Evolutionary conservation across 257 asterid genomes (phyloP).

Genomic region (Solanum pennellii): DNA sequence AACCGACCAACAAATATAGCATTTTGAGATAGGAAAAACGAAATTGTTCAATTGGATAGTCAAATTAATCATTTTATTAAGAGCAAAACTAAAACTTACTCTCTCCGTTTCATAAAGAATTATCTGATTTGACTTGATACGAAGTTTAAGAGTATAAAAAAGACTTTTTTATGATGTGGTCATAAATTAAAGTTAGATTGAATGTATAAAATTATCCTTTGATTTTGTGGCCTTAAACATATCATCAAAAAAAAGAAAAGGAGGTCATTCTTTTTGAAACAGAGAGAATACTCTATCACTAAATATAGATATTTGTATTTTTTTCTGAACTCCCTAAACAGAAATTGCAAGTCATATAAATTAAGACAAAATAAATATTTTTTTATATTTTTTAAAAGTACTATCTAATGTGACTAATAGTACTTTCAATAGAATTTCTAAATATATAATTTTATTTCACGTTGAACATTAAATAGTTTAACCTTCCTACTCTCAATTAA

Average conservation of each 20-base stretch:
- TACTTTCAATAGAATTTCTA: neutral
- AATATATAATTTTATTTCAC: neutral
- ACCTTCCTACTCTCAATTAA: neutral
- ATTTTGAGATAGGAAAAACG: neutral
- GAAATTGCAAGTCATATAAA: neutral
- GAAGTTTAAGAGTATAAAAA: too few species aligned
- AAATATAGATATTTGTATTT: neutral
- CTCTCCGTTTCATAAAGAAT: too few species aligned
- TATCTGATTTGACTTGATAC: too few species aligned
- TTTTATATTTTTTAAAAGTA: too few species aligned
- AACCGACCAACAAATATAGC: neutral
- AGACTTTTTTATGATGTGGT: fast-evolving
- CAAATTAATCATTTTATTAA: too few species aligned
- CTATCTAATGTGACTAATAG: neutral
- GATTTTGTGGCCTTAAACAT: too few species aligned
- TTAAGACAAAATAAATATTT: fast-evolving
- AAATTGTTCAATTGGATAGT: neutral
- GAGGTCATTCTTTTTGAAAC: too few species aligned
- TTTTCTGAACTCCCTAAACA: fast-evolving
- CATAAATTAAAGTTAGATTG: too few species aligned
- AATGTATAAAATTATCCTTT: too few species aligned
- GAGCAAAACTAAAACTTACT: too few species aligned
- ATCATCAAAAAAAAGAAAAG: too few species aligned
- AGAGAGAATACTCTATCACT: too few species aligned
- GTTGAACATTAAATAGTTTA: neutral